Conservation (phyloP, 352 stramenopile species). For the Globisporangium nunn region DNA sequence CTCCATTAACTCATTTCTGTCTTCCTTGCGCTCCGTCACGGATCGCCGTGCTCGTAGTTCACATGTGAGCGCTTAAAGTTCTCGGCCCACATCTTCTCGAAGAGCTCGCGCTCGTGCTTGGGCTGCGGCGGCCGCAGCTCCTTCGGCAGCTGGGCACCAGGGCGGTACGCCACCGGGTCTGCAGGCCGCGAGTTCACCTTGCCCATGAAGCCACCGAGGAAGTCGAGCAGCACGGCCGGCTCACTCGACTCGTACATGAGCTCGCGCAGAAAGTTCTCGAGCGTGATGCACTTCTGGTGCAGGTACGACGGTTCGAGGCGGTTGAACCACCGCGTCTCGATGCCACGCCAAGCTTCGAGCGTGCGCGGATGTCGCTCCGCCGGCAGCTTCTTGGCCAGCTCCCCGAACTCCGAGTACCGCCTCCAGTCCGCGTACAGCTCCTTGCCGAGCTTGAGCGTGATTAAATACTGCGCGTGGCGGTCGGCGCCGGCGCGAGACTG, state of each 20-base stretch:
- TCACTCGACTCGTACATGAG: conserved; percentile 87
- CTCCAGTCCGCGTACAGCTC: conserved; percentile 84
- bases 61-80: conserved; percentile 93
- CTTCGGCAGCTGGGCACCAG: conserved; percentile 74
- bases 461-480: conserved; percentile 83
- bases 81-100: conserved; percentile 96
- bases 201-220: conserved; percentile 67
- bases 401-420: conserved; percentile 85
- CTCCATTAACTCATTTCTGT: conserved; percentile 12
- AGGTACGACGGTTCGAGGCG: conserved; percentile 80
- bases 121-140: conserved; percentile 90
- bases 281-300: conserved; percentile 84
- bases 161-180: conserved; percentile 54
- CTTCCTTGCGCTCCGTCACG: neutral
- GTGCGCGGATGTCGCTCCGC: conserved; percentile 47
- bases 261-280: conserved; percentile 85
- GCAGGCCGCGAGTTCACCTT: conserved; percentile 74
- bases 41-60: conserved; percentile 29
- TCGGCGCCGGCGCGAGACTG: conserved; percentile 74
- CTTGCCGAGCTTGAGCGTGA: conserved; percentile 83
- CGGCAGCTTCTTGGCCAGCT: conserved; percentile 75
- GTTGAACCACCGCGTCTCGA: conserved; percentile 87
- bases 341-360: conserved; percentile 58
- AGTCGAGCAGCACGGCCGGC: conserved; percentile 65
- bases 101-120: conserved; percentile 90